Evolutionary conservation across 768 basidiomycete genomes (phyloP).

Genomic region (Termitomyces sp.): DNA sequence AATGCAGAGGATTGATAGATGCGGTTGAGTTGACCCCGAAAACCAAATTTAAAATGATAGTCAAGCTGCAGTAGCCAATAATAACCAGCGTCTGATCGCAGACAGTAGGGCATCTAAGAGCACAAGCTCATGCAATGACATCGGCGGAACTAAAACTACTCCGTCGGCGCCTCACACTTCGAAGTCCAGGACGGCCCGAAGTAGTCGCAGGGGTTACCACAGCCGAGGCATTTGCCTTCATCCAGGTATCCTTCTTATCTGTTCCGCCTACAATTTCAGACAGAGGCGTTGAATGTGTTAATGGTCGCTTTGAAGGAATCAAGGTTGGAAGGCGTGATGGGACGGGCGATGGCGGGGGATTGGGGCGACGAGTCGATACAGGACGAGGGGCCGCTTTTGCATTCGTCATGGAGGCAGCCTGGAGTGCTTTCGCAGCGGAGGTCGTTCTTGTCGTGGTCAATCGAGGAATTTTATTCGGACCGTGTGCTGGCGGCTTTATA

Average conservation of each 20-base stretch:
- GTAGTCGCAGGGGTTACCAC: slow-evolving; percentile 73
- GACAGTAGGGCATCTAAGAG: neutral
- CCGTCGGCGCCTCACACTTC: slow-evolving; percentile 68
- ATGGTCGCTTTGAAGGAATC: slow-evolving; percentile 49
- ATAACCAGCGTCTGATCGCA: neutral
- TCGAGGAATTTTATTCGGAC: slow-evolving; percentile 66
- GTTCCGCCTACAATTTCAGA: slow-evolving; percentile 42
- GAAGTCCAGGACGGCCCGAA: slow-evolving; percentile 66
- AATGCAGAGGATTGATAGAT: slow-evolving; percentile 15
- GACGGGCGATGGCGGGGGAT: slow-evolving; percentile 55
- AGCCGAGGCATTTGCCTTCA: slow-evolving; percentile 62
- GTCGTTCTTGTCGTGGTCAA: slow-evolving; percentile 50
- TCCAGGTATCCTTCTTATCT: slow-evolving; percentile 64
- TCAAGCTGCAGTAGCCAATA: slow-evolving; percentile 1
- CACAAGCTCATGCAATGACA: slow-evolving; percentile 57
- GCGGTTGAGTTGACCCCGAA: slow-evolving; percentile 11
- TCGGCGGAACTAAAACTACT: slow-evolving; percentile 89
- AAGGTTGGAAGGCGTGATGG: slow-evolving; percentile 79
- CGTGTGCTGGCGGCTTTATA: slow-evolving; percentile 39
- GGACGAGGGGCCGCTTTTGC: slow-evolving; percentile 19
- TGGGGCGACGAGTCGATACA: slow-evolving; percentile 25
- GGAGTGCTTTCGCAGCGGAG: slow-evolving; percentile 39
- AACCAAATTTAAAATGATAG: slow-evolving; percentile 7
- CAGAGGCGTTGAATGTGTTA: slow-evolving; percentile 36
- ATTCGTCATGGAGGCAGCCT: slow-evolving; percentile 32